Conservation (phyloP, 345 rosid species). For the Acer saccharum region DNA sequence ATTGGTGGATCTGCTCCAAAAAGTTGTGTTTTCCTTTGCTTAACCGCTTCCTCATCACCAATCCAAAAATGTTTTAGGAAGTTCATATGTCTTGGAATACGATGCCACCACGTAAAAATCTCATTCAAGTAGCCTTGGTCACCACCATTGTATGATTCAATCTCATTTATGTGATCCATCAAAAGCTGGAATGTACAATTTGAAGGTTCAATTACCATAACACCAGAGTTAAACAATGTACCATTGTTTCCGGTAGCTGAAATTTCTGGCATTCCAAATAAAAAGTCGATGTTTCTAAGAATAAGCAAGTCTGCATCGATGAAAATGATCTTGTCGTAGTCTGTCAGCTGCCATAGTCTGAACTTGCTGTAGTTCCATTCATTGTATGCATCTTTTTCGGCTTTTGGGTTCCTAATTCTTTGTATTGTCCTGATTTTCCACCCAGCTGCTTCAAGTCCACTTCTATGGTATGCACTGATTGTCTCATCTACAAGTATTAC, state of each 20-base stretch:
- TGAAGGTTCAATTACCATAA: slow-evolving; percentile 88
- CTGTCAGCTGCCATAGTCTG: slow-evolving; percentile 92
- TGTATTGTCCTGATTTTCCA: slow-evolving; percentile 86
- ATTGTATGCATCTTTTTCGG: slow-evolving; percentile 92
- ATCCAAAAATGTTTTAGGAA: slow-evolving; percentile 88
- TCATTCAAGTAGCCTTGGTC: slow-evolving; percentile 91
- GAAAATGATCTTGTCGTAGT: slow-evolving; percentile 90
- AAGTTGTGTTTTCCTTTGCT: slow-evolving; percentile 64
- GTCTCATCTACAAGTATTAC: slow-evolving; percentile 87
- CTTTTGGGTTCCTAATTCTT: slow-evolving; percentile 94
- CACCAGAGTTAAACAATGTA: slow-evolving; percentile 84
- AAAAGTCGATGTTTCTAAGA: slow-evolving; percentile 85
- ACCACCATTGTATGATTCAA: slow-evolving; percentile 88
- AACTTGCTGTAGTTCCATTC: slow-evolving; percentile 99
- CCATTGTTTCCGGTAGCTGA: slow-evolving; percentile 87
- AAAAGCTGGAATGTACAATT: slow-evolving; percentile 78
- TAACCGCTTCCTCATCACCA: slow-evolving; percentile 76
- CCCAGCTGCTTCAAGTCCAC: slow-evolving; percentile 88
- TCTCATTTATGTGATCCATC: slow-evolving; percentile 84
- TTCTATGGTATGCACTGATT: slow-evolving; percentile 72
- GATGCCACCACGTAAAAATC: slow-evolving; percentile 98
- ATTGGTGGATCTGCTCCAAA: slow-evolving; percentile 86
- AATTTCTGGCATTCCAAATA: slow-evolving; percentile 86
- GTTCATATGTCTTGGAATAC: slow-evolving; percentile 85
- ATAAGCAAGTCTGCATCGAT: slow-evolving; percentile 88